phyloP scores from a whole-genome alignment of 2,329 filamentous ascomycete genomes.

The Colletotrichum chlorophyti region DNA sequence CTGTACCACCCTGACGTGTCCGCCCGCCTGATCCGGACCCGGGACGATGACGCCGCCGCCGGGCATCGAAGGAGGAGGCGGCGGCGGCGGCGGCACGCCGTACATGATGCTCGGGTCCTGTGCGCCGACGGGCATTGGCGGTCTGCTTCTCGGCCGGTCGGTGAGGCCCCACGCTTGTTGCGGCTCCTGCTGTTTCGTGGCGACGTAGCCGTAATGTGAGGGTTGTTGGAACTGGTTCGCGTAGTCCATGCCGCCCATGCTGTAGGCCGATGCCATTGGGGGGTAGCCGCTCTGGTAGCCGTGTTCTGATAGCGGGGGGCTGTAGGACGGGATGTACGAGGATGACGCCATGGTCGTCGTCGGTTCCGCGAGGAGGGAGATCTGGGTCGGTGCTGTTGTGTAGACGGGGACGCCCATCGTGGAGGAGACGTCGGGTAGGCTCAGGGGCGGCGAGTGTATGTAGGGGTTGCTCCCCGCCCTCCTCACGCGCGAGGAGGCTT shows the following conservation, averaged over 20 bases:
- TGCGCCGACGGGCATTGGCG: constrained; percentile 43
- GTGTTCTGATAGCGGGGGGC: constrained; percentile 53
- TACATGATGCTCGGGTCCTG: constrained; percentile 53
- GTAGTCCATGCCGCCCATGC: constrained; percentile 52
- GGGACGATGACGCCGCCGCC: constrained; percentile 39
- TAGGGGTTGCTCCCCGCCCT: constrained; percentile 55
- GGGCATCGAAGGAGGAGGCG: constrained; percentile 42
- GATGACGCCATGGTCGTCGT: constrained; percentile 49
- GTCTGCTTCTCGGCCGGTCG: constrained; percentile 40
- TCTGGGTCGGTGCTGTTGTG: constrained; percentile 56
- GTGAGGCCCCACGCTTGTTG: background rate
- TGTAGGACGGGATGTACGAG: constrained; percentile 58
- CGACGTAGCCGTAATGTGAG: constrained; percentile 49
- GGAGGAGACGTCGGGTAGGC: constrained; percentile 49
- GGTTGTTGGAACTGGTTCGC: constrained; percentile 40
- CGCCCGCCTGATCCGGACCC: constrained; percentile 43
- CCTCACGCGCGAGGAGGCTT: constrained; percentile 57
- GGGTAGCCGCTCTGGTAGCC: constrained; percentile 39
- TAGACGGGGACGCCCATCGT: constrained; percentile 56
- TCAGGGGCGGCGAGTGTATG: constrained; percentile 48
- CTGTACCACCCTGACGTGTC: constrained; percentile 73
- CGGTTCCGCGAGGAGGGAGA: constrained; percentile 59
- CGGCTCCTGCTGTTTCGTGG: background rate
- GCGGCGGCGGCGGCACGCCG: constrained; percentile 47
- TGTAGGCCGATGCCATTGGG: constrained; percentile 46